Base-by-base conservation (phyloP, 805 yeast genomes). In the Pachysolen tannophilus region DNA sequence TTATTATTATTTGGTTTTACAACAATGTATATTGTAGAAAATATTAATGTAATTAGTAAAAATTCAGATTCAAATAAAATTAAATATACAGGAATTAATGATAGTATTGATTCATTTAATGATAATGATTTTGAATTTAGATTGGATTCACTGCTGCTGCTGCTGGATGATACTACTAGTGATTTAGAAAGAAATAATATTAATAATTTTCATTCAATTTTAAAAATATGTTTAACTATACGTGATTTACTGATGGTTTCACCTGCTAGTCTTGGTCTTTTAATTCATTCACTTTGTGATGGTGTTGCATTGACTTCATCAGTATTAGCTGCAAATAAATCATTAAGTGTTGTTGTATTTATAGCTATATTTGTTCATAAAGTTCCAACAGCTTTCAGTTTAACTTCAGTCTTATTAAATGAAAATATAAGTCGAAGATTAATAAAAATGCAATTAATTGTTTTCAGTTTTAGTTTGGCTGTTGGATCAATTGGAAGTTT, bases 251-350 rank as follows among this genome's bases (percentile, higher is more conserved):
- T 35, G 20, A 21, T 20, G 11, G 6, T 11, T 7, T 37, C 40
- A 11, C 28, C 40, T 8, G 18, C 33, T 8, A 72, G 83, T 0
- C 45, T 80, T 4, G 86, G 87, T 0, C 60, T 82, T 10, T 49
- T 80, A 1, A 60, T 82, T 11, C 94, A 82, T 48, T 72, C 84
- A 1, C 46, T 75, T 3, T 74, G 83, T 2, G 94, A 82, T 46
- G 94, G 94, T 2, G 60, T 82, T 6, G 79, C 86, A 0, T 58
- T 82, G 24, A 86, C 87, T 0, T 70, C 86, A 0, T 65, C 81
- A 1, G 62, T 55, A 2, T 29, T 49, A 11, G 48, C 69, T 8
- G 47, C 60, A 15, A 58, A 58, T 37, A 47, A 55, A 7, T 52
- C 62, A 6, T 53, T 68, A 25, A 64, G 57, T 39, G 25, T 61